Evolutionary conservation across 2,329 filamentous ascomycete genomes (phyloP).

Genomic region (Cladosporium colombiae): DNA sequence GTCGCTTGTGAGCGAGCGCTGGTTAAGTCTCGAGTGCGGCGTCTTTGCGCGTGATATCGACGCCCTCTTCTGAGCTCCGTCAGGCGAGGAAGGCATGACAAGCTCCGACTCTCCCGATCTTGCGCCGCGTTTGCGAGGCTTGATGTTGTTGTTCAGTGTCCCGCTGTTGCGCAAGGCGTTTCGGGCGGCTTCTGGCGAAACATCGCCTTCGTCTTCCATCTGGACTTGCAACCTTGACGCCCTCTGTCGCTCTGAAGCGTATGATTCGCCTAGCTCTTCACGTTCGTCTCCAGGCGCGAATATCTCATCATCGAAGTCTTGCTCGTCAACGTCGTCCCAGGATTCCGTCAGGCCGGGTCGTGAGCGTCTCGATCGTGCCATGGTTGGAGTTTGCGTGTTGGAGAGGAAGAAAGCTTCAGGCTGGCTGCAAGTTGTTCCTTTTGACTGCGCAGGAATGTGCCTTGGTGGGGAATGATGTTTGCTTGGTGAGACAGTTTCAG

Average conservation of each 20-base stretch:
- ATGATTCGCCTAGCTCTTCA: conserved; percentile 31
- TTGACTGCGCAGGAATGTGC: neutral
- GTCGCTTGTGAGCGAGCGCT: conserved; percentile 35
- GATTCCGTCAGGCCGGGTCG: conserved; percentile 35
- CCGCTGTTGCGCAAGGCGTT: conserved; percentile 24
- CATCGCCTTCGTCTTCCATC: conserved; percentile 8
- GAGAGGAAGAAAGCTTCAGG: neutral
- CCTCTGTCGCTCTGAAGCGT: conserved; percentile 18
- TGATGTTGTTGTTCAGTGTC: conserved; percentile 14
- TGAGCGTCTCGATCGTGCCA: conserved; percentile 27
- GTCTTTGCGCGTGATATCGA: conserved; percentile 25
- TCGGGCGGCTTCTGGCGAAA: conserved; percentile 9
- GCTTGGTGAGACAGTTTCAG: neutral
- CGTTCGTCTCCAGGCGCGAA: conserved; percentile 34
- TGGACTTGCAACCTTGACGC: neutral
- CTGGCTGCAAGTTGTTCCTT: neutral
- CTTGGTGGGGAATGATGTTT: neutral
- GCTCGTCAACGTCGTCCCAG: conserved; percentile 36
- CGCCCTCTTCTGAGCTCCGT: conserved; percentile 26
- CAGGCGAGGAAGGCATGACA: conserved; percentile 45
- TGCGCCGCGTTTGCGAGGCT: conserved; percentile 11
- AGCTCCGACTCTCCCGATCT: conserved; percentile 36
- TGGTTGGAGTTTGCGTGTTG: conserved; percentile 10
- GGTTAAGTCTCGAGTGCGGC: conserved; percentile 34
- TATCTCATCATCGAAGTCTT: conserved; percentile 29